Conservation (phyloP, 768 basidiomycete species). For the Suillus decipiens region DNA sequence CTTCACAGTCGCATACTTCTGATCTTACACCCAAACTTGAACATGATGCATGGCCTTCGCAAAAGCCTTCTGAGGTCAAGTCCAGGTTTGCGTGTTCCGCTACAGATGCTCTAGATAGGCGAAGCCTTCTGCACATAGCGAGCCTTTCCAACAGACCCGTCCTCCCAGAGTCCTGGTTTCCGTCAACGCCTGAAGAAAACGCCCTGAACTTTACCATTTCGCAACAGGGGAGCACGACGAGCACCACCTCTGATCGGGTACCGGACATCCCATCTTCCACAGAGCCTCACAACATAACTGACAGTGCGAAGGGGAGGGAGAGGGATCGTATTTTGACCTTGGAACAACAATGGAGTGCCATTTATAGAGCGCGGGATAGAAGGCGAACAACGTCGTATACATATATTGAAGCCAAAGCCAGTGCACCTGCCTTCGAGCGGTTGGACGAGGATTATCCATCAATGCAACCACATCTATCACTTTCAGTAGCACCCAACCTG, state of each 20-base stretch:
- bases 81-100: constrained; percentile 19
- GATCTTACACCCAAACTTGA: constrained; percentile 10
- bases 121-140: constrained; percentile 33
- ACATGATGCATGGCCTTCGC: constrained; percentile 20
- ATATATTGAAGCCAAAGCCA: constrained; percentile 26
- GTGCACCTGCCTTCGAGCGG: constrained; percentile 10
- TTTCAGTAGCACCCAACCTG: constrained; percentile 14
- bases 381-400: constrained; percentile 17
- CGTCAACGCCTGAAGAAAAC: constrained; percentile 47
- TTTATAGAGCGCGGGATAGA: constrained; percentile 29
- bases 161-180: constrained; percentile 52
- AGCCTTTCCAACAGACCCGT: constrained; percentile 34
- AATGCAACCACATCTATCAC: constrained; percentile 10
- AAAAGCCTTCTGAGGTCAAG: constrained; percentile 19
- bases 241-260: constrained; percentile 46
- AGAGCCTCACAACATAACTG: constrained; percentile 23
- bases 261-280: constrained; percentile 41
- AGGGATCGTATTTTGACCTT: constrained; percentile 22
- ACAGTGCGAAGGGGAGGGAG: constrained; percentile 20
- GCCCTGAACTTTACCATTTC: constrained; percentile 41
- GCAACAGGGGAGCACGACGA: constrained; percentile 49
- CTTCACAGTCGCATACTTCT: background rate
- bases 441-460: constrained; percentile 19
- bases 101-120: constrained; percentile 23
- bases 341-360: constrained; percentile 32